phyloP scores from a whole-genome alignment of 352 stramenopile species.

The Phytophthora kernoviae region DNA sequence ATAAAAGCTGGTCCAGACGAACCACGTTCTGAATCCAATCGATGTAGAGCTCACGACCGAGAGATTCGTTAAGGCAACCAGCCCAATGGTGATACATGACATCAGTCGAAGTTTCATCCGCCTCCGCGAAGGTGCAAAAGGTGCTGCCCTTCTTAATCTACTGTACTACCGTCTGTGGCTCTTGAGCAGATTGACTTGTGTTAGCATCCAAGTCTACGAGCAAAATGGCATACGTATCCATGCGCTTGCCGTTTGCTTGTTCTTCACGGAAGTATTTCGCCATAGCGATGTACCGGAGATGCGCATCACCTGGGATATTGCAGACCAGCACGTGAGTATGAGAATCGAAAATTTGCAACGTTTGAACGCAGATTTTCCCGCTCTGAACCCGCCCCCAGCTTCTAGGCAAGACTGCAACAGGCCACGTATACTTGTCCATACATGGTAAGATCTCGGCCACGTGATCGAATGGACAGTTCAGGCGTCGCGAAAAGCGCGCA shows the following conservation, averaged over 20 bases:
- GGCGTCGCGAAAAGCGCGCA: slow-evolving; percentile 10
- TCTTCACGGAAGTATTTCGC: slow-evolving; percentile 2
- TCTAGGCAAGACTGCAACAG: background rate
- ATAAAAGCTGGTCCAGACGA: too few relatives aligned
- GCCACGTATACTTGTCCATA: slow-evolving; percentile 4
- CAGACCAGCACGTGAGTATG: slow-evolving; percentile 21
- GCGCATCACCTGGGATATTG: slow-evolving; percentile 8
- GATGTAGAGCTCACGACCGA: slow-evolving; percentile 44
- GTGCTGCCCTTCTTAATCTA: slow-evolving; percentile 29
- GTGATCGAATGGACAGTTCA: slow-evolving; percentile 1
- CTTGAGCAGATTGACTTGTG: slow-evolving; percentile 11
- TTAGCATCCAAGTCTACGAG: slow-evolving; percentile 26
- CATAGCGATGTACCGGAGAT: slow-evolving; percentile 28
- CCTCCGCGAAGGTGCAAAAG: slow-evolving; percentile 19
- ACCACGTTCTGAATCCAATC: slow-evolving; percentile 18
- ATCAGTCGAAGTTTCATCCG: slow-evolving; percentile 19
- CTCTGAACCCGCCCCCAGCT: background rate
- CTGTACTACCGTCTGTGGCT: slow-evolving; percentile 5
- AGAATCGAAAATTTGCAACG: slow-evolving; percentile 17
- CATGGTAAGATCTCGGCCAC: background rate
- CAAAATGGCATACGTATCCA: slow-evolving; percentile 16
- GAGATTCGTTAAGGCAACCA: slow-evolving; percentile 32
- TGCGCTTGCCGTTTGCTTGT: slow-evolving; percentile 7
- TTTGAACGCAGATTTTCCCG: background rate
- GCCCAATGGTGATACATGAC: slow-evolving; percentile 32